These are phyloP conservation scores for Persicaria maculosa DNA, from an alignment of 148 eudicot species.

Conservation along the genomic window DNA sequence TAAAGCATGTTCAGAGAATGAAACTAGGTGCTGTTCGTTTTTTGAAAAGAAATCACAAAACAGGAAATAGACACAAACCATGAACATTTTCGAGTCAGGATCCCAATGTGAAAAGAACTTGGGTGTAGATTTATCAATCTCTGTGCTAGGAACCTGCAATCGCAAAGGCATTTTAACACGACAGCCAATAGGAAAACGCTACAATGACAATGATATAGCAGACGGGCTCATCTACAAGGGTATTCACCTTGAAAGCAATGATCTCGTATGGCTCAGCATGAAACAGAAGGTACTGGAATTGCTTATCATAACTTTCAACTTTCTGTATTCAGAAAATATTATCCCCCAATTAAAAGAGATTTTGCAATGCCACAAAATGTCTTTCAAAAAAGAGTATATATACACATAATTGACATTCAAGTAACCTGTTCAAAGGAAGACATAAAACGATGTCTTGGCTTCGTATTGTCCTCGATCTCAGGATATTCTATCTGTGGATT, in stretches of 20 bases:
- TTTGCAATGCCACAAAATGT: neutral
- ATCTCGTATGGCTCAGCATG: conserved; percentile 95
- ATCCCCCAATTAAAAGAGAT: neutral
- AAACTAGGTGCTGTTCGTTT: neutral
- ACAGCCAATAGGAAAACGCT: neutral
- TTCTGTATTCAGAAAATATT: conserved; percentile 35
- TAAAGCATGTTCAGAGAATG: neutral
- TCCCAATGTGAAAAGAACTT: conserved; percentile 99
- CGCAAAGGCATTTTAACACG: neutral
- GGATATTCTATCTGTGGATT: conserved; percentile 81
- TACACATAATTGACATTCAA: neutral
- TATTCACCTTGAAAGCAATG: conserved; percentile 73
- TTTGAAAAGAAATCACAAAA: neutral
- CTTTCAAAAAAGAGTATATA: neutral
- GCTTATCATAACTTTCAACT: conserved; percentile 74
- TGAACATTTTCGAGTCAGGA: conserved; percentile 97
- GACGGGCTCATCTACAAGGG: neutral
- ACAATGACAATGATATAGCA: neutral
- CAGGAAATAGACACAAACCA: conserved; percentile 30
- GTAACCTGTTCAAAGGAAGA: conserved; percentile 91
- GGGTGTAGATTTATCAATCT: conserved; percentile 91
- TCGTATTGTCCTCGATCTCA: conserved; percentile 81
- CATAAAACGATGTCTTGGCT: conserved; percentile 96
- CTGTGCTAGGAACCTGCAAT: conserved; percentile 89
- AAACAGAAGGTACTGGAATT: conserved; percentile 83